phyloP scores from a whole-genome alignment of 2,329 filamentous ascomycete genomes.

The Teratosphaeria pseudoeucalypti region DNA sequence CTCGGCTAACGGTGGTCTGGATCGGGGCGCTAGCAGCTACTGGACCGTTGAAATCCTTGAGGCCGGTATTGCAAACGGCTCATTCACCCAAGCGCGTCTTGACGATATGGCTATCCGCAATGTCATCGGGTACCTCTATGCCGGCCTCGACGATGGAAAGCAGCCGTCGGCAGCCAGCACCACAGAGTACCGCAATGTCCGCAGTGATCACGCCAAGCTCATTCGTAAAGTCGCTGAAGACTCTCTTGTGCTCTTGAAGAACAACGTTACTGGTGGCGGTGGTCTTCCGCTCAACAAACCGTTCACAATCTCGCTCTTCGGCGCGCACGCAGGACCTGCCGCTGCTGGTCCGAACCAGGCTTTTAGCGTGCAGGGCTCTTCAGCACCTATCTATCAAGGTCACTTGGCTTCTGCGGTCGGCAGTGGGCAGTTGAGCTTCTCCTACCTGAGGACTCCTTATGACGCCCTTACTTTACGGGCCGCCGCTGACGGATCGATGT shows the following conservation, averaged over 20 bases:
- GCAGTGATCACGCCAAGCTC: not conserved
- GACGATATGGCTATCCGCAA: slow-evolving; percentile 1
- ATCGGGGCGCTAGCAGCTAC: not conserved
- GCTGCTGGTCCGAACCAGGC: slow-evolving; percentile 7
- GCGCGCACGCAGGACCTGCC: slow-evolving; percentile 6
- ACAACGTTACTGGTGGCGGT: slow-evolving; percentile 6
- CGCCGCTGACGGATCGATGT: not conserved
- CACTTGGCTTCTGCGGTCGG: slow-evolving; percentile 3
- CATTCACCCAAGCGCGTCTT: not conserved
- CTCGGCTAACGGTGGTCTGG: not conserved
- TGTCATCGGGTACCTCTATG: slow-evolving; percentile 11
- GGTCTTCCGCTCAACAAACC: slow-evolving; percentile 2
- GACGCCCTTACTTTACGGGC: not conserved
- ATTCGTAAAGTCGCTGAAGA: slow-evolving; percentile 6
- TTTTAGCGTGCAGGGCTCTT: slow-evolving; percentile 5
- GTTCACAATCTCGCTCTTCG: not conserved
- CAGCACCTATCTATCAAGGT: slow-evolving; percentile 7
- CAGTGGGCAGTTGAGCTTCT: not conserved
- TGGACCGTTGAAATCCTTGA: not conserved
- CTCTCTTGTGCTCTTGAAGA: not conserved
- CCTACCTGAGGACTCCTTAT: not conserved
- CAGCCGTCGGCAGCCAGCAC: slow-evolving; percentile 5
- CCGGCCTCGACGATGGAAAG: slow-evolving; percentile 8
- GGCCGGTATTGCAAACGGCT: not conserved
- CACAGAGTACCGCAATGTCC: slow-evolving; percentile 1